Conservation (phyloP, 31 red algal genomes). For the Porphyra umbilicalis region DNA sequence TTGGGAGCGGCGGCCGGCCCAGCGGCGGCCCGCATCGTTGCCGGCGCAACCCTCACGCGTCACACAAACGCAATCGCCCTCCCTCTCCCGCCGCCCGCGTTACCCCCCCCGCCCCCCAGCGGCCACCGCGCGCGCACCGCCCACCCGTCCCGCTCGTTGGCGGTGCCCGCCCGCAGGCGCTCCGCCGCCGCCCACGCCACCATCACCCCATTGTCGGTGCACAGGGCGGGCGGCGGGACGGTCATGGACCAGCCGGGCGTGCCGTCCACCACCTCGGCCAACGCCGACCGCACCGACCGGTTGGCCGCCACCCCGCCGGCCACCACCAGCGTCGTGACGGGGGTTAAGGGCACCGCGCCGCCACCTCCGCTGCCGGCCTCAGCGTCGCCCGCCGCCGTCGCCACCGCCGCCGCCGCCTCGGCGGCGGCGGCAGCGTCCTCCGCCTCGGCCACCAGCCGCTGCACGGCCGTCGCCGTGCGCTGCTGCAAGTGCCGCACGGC, state of each 20-base stretch:
- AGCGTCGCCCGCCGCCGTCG: constrained; percentile 26
- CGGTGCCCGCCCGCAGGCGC: constrained; percentile 43
- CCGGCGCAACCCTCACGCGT: too few relatives aligned
- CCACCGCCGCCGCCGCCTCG: constrained; percentile 56
- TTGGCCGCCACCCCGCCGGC: constrained; percentile 89
- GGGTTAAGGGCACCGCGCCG: not conserved
- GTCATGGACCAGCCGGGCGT: constrained; percentile 30
- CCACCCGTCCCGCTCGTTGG: constrained; percentile 29
- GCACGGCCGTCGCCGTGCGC: constrained; percentile 41
- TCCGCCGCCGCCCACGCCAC: constrained; percentile 87
- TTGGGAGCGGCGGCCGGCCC: too few relatives aligned
- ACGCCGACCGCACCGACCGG: constrained; percentile 36
- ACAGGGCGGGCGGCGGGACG: constrained; percentile 51
- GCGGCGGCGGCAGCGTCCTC: constrained; percentile 71
- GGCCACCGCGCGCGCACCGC: constrained; percentile 64
- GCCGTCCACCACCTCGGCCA: constrained; percentile 24
- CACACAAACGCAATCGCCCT: too few relatives aligned
- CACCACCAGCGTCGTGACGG: constrained; percentile 48
- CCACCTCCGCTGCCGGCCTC: not conserved
- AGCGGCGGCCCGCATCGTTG: too few relatives aligned
- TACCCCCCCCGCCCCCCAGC: constrained; percentile 32
- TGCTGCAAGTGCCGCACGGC: constrained; percentile 81
- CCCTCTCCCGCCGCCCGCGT: not conserved
- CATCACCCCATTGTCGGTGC: constrained; percentile 98
- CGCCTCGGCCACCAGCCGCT: constrained; percentile 42